Conservation (phyloP, 306 rosid species). For the Medicago arabica region DNA sequence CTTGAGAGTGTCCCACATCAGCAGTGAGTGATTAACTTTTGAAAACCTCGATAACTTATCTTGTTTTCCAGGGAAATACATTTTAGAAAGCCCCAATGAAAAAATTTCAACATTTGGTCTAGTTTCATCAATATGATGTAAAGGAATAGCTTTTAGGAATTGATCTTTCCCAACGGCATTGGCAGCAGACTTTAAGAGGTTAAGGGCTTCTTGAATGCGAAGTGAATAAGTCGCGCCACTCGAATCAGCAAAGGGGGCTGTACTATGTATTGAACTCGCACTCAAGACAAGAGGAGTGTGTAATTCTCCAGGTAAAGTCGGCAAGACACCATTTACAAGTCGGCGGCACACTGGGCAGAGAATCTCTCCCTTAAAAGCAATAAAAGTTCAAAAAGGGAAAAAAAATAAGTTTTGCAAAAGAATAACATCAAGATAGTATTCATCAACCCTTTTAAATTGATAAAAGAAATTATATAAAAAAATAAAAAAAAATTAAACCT, state of each 20-base stretch:
- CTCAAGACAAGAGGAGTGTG: constrained; percentile 51
- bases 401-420: background rate
- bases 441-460: constrained; percentile 2
- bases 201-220: constrained; percentile 64
- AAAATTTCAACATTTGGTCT: constrained; percentile 68
- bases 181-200: constrained; percentile 76
- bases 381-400: constrained; percentile 9
- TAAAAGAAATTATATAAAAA: background rate
- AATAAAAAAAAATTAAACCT: constrained; percentile 53
- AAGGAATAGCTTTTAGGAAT: constrained; percentile 61
- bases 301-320: constrained; percentile 65
- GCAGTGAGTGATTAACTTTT: constrained; percentile 72
- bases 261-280: constrained; percentile 47
- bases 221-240: constrained; percentile 54
- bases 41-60: constrained; percentile 59
- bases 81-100: constrained; percentile 69
- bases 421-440: constrained; percentile 34
- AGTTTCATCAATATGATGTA: constrained; percentile 48
- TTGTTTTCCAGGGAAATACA: constrained; percentile 69
- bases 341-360: constrained; percentile 98
- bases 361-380: constrained; percentile 77
- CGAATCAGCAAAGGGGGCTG: constrained; percentile 43
- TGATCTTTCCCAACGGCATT: constrained; percentile 60
- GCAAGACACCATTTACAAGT: constrained; percentile 91
- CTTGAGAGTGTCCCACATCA: constrained; percentile 94